Percentiles rank a stretch among this genome's conserved stretches.
Conservation (phyloP, 2,329 filamentous ascomycete genomes). For the Colletotrichum orbiculare region DNA sequence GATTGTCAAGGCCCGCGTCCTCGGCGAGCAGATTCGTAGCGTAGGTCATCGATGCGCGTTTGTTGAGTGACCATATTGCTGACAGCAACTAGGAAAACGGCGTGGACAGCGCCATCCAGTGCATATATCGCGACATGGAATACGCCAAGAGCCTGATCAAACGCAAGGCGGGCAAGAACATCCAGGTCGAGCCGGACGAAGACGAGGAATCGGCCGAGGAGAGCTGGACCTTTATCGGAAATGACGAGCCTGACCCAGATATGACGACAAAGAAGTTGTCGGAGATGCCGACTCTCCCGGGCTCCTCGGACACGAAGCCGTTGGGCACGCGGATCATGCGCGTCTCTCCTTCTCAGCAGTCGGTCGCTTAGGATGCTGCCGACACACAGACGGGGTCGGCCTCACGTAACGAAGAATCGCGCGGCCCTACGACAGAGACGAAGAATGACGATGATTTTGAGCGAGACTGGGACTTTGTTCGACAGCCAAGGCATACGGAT, state of each 20-base stretch:
- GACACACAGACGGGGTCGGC: neutral
- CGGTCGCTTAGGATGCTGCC: constrained; percentile 17
- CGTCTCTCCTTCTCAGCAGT: constrained; percentile 20
- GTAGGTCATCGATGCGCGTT: constrained; percentile 61
- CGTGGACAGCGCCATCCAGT: constrained; percentile 89
- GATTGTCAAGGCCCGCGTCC: constrained; percentile 83
- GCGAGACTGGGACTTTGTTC: constrained; percentile 16
- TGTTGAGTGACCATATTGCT: constrained; percentile 35
- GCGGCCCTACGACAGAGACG: neutral
- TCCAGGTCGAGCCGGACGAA: constrained; percentile 56
- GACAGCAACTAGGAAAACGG: constrained; percentile 78
- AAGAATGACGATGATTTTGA: neutral
- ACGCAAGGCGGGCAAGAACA: constrained; percentile 66
- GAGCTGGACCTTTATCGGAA: constrained; percentile 90
- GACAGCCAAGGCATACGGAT: neutral
- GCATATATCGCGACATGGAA: constrained; percentile 93
- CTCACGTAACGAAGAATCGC: neutral
- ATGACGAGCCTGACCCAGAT: constrained; percentile 59
- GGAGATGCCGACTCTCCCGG: constrained; percentile 29
- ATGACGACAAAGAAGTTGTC: constrained; percentile 52
- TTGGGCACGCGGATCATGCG: constrained; percentile 18
- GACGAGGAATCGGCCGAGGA: constrained; percentile 77
- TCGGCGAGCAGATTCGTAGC: constrained; percentile 89
- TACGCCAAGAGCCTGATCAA: constrained; percentile 89
- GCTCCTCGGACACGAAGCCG: constrained; percentile 20